phyloP scores from a whole-genome alignment of 1,284 basidiomycete genomes.

The Irpex lacteus region DNA sequence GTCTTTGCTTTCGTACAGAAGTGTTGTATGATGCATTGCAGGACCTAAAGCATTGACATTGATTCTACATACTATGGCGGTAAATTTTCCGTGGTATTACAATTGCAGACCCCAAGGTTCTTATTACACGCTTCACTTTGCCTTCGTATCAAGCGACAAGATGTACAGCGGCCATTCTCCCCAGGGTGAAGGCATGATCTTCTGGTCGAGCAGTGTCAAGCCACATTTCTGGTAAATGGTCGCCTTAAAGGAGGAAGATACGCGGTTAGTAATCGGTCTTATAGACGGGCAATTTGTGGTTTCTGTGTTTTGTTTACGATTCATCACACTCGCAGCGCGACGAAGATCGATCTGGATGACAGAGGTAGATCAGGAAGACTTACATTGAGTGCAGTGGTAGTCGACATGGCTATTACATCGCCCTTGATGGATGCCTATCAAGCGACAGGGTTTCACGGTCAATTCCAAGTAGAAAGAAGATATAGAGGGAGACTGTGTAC shows the following conservation, averaged over 20 bases:
- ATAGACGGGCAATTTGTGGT: background rate
- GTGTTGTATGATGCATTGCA: too few relatives aligned
- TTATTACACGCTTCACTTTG: background rate
- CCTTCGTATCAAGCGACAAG: conserved; percentile 12
- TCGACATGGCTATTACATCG: conserved; percentile 13
- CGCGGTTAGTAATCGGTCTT: background rate
- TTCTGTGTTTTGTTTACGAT: background rate
- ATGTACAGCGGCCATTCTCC: conserved; percentile 22
- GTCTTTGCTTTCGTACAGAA: too few relatives aligned
- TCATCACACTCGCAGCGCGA: too few relatives aligned
- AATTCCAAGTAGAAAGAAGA: background rate
- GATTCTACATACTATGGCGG: too few relatives aligned
- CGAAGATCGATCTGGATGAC: background rate
- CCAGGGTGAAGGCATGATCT: conserved; percentile 19
- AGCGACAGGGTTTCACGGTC: background rate
- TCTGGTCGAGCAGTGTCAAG: conserved; percentile 15
- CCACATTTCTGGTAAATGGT: conserved; percentile 20
- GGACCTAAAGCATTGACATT: too few relatives aligned
- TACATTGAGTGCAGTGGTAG: conserved; percentile 12
- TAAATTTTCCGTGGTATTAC: too few relatives aligned
- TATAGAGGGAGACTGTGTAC: conserved; percentile 4
- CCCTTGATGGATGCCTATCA: background rate
- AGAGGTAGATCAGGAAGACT: conserved; percentile 10
- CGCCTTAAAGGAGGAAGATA: conserved; percentile 15
- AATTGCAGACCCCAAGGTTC: background rate